Evolutionary conservation across 768 basidiomycete species (phyloP), one percentile per base, ranked within the genome.

Genomic region (Collybiopsis confluens): DNA sequence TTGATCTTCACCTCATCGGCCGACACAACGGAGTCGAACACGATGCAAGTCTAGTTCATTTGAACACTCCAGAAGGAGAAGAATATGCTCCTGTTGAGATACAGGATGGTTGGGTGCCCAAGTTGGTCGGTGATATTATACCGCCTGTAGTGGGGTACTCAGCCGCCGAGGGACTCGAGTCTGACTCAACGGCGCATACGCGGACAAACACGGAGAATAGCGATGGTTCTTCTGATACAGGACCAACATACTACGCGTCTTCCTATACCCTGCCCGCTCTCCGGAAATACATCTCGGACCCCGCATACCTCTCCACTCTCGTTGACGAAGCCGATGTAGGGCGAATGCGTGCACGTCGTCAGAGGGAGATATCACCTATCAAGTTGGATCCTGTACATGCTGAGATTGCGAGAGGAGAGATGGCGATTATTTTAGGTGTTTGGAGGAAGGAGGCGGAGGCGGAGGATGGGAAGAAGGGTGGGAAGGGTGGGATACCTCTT

Each of bases 321-420:
- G 66, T 77, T 51, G 68, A 73, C 54, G 68, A 65, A 15, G 58
- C 61, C 18, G 76, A 77, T 55, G 72, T 85, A 13, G 82, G 78
- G 1, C 68, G 73, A 20, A 73, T 78, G 8, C 73, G 85, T 2
- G 64, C 82, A 2, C 71, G 80, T 47, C 68, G 85, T 21, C 83
- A 86, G 57, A 70, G 66, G 15, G 62, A 69, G 28, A 78, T 66
- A 7, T 62, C 64, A 2, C 68, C 70, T 0, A 45, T 21, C n/a
- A 45, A 53, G 26, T 61, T 86, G 24, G 75, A 77, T 46, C 48
- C 60, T 3, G 37, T 81, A 3, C 81, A 82, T 56, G 73, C 76
- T 1, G 82, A 84, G 66, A 77, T 86, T 51, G 85, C 85, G 2
- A 74, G 83, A 2, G 85, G 83, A 16, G 85, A 88, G 66, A 82